Evolutionary conservation across 441 rosid genomes (phyloP).

Genomic region (Erysimum pusillum): DNA sequence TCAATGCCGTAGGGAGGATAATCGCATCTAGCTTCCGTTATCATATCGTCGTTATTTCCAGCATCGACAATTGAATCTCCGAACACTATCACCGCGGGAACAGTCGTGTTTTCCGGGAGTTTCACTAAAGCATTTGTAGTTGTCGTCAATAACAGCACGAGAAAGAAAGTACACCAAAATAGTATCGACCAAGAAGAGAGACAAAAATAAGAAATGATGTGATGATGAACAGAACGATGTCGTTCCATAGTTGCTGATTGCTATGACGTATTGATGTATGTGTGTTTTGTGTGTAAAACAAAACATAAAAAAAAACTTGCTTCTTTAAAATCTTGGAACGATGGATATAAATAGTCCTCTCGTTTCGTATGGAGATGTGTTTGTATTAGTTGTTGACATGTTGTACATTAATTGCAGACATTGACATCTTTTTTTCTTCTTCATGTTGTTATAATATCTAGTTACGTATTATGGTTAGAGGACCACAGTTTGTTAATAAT

Average conservation of each 20-base stretch:
- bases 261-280: neutral
- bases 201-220: neutral
- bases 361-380: neutral
- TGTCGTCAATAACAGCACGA: constrained; percentile 27
- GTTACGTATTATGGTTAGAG: neutral
- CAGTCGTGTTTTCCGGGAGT: constrained; percentile 41
- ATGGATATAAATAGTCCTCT: constrained; percentile 2
- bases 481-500: neutral
- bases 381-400: constrained; percentile 32
- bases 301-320: neutral
- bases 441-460: constrained; percentile 6
- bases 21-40: constrained; percentile 51
- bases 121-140: constrained; percentile 40
- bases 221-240: constrained; percentile 6
- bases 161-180: constrained; percentile 9
- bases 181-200: neutral
- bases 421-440: neutral
- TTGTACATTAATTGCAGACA: constrained; percentile 28
- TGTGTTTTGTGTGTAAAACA: constrained; percentile 5
- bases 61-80: constrained; percentile 68
- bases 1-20: constrained; percentile 68
- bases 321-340: neutral
- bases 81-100: constrained; percentile 55
- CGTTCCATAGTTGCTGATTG: constrained; percentile 14
- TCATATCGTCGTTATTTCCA: constrained; percentile 57